A percentile compares a stretch with the other conserved stretches of the same genome.
These are phyloP conservation scores for Alternaria dauci DNA, from an alignment of 2,329 filamentous ascomycete genomes.

Conservation along the genomic window DNA sequence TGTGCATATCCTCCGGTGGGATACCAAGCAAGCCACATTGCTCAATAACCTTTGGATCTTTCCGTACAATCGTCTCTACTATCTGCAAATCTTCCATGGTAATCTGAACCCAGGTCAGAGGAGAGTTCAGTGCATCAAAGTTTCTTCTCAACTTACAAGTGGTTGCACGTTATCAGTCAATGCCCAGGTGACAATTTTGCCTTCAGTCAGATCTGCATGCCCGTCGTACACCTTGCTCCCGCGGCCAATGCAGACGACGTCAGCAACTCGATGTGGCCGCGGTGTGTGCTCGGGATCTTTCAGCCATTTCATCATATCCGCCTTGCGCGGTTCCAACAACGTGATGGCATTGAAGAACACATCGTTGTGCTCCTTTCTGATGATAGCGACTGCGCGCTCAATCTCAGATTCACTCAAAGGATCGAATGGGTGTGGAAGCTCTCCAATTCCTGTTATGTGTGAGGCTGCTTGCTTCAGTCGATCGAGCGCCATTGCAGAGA, in stretches of 20 bases:
- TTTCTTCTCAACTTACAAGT: conserved; percentile 62
- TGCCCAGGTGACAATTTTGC: conserved; percentile 77
- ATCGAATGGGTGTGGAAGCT: conserved; percentile 76
- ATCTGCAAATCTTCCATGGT: conserved; percentile 88
- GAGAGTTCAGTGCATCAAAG: neutral
- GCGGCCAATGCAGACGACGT: conserved; percentile 81
- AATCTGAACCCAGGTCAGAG: conserved; percentile 62
- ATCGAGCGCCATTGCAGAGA: conserved; percentile 65
- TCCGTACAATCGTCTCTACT: conserved; percentile 78
- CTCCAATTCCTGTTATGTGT: conserved; percentile 65
- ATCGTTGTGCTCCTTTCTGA: conserved; percentile 73
- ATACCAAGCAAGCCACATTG: conserved; percentile 87
- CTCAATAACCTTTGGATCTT: conserved; percentile 86
- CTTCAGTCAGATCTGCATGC: conserved; percentile 74
- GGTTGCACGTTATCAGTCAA: conserved; percentile 80
- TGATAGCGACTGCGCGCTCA: conserved; percentile 70
- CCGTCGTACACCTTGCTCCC: conserved; percentile 85
- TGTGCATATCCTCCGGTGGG: conserved; percentile 84
- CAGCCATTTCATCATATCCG: conserved; percentile 82
- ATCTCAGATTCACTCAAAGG: conserved; percentile 79
- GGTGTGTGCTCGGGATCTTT: conserved; percentile 67
- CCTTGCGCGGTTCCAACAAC: conserved; percentile 84
- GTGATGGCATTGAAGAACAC: conserved; percentile 88
- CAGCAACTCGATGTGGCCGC: conserved; percentile 75
- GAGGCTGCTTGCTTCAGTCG: conserved; percentile 70